Evolutionary conservation across 306 rosid species (phyloP).

Genomic region (Trichosanthes truncata): DNA sequence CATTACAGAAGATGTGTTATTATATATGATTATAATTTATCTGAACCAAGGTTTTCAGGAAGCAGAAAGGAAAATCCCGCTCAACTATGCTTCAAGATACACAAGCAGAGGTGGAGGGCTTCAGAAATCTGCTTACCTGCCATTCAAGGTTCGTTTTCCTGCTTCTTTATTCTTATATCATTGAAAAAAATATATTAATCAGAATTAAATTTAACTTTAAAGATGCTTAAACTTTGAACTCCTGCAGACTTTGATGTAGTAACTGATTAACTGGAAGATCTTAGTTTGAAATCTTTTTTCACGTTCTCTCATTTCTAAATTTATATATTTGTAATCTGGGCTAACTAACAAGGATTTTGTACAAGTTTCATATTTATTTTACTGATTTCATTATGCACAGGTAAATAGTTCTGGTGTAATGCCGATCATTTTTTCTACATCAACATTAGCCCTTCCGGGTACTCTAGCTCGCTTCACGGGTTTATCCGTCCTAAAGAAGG

Average conservation of each 20-base stretch:
- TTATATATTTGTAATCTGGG: neutral
- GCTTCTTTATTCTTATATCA: slow-evolving; percentile 12
- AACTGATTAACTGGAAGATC: neutral
- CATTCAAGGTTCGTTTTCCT: slow-evolving; percentile 62
- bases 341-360: neutral
- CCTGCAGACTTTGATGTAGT: neutral
- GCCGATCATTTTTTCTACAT: slow-evolving; percentile 94
- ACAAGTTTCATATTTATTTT: neutral
- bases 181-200: neutral
- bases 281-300: neutral
- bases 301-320: neutral
- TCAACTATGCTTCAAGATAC: slow-evolving; percentile 89
- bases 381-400: slow-evolving; percentile 37
- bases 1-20: slow-evolving; percentile 3
- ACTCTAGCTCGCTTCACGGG: slow-evolving; percentile 95
- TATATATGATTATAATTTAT: slow-evolving; percentile 17
- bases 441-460: slow-evolving; percentile 92
- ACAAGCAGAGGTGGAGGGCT: slow-evolving; percentile 64
- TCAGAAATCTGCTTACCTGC: slow-evolving; percentile 84
- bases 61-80: slow-evolving; percentile 96
- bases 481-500: slow-evolving; percentile 54
- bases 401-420: slow-evolving; percentile 96
- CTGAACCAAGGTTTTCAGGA: slow-evolving; percentile 59
- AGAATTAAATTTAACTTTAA: neutral
- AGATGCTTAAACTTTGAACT: neutral